Conservation (phyloP, 805 yeast species). For the Candida yuanshanica region DNA sequence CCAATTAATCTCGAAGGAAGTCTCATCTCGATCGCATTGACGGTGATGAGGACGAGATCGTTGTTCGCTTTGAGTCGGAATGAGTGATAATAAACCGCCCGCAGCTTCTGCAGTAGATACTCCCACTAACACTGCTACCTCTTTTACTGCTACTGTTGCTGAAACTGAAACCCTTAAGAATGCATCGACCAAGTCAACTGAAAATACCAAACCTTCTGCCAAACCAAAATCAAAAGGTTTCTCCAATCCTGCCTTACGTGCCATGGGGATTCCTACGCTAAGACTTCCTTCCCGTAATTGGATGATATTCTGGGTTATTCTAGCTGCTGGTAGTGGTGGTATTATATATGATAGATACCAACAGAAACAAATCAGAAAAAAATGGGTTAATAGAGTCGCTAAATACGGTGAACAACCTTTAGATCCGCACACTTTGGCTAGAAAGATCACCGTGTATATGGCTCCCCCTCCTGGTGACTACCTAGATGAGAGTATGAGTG, state of each 20-base stretch:
- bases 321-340: constrained; percentile 67
- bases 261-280: constrained; percentile 78
- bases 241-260: constrained; percentile 73
- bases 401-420: constrained; percentile 45
- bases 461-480: constrained; percentile 98
- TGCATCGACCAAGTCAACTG: constrained; percentile 4
- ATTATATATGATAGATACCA: constrained; percentile 71
- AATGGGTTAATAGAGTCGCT: constrained; percentile 59
- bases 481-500: constrained; percentile 63
- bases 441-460: constrained; percentile 74
- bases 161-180: neutral
- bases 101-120: neutral
- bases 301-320: constrained; percentile 79
- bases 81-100: constrained; percentile 2
- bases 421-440: constrained; percentile 47
- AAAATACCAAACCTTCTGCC: constrained; percentile 2
- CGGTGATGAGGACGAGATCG: too few species aligned
- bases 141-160: neutral
- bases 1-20: too few species aligned
- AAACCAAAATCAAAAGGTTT: constrained; percentile 33
- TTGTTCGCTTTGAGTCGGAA: too few species aligned
- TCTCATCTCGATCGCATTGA: too few species aligned
- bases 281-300: constrained; percentile 88
- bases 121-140: neutral
- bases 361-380: constrained; percentile 57